Percentiles rank a stretch among this genome's conserved stretches.
phyloP scores from a whole-genome alignment of 768 basidiomycete genomes.

The Rhizopogon vinicolor region DNA sequence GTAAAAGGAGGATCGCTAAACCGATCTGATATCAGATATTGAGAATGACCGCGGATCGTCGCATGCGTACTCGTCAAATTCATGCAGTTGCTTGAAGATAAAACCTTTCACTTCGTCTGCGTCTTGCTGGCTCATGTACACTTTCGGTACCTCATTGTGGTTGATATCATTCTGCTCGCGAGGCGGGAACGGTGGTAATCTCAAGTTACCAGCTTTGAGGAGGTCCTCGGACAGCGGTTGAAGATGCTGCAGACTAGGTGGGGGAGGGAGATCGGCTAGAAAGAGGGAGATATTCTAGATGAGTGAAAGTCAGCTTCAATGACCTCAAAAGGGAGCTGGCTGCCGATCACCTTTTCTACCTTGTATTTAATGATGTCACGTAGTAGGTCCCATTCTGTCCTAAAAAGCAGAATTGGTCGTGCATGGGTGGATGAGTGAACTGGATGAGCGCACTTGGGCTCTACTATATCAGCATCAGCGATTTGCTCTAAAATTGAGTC shows the following conservation, averaged over 20 bases:
- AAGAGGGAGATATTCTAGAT: conserved; percentile 48
- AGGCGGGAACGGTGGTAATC: conserved; percentile 69
- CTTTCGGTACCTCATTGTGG: conserved; percentile 50
- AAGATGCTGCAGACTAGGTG: conserved; percentile 23
- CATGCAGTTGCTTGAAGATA: conserved; percentile 63
- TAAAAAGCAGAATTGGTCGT: conserved; percentile 22
- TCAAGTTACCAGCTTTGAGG: conserved; percentile 55
- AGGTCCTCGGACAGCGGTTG: conserved; percentile 36
- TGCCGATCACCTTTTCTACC: conserved; percentile 50
- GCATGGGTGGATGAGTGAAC: conserved; percentile 1
- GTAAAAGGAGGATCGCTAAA: conserved; percentile 73
- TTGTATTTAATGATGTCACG: conserved; percentile 72
- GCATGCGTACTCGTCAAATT: conserved; percentile 64
- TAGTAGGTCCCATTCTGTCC: conserved; percentile 66
- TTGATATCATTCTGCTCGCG: conserved; percentile 47
- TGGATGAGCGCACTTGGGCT: conserved; percentile 37
- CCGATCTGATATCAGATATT: conserved; percentile 4
- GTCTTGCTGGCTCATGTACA: conserved; percentile 57
- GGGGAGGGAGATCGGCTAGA: conserved; percentile 30
- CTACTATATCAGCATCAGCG: conserved; percentile 59
- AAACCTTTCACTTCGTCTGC: conserved; percentile 49
- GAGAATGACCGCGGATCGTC: background rate
- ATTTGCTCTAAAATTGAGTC: conserved; percentile 55
- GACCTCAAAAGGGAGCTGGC: background rate
- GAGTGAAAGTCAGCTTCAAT: background rate